These are phyloP conservation scores for Backusella westeae DNA, from an alignment of 192 early-diverging fungal species.

Conservation along the genomic window DNA sequence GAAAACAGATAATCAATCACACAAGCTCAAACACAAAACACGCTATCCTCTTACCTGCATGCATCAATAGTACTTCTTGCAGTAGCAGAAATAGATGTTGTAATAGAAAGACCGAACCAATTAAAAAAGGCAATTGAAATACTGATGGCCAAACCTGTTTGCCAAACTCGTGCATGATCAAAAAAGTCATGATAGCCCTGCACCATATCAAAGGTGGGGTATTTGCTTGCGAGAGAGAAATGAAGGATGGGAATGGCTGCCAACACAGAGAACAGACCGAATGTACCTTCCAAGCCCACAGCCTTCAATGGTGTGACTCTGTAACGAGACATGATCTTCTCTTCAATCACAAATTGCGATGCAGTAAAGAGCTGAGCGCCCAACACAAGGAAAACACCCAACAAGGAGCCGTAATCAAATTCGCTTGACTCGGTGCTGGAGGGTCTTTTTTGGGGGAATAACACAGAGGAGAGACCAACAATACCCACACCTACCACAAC, in stretches of 20 bases:
- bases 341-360: conserved; percentile 94
- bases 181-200: conserved; percentile 72
- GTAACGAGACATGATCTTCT: conserved; percentile 84
- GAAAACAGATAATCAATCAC: background rate
- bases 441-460: conserved; percentile 28
- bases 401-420: conserved; percentile 49
- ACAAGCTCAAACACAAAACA: background rate
- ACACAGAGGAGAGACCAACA: conserved; percentile 72
- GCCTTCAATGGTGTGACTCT: conserved; percentile 82
- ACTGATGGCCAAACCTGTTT: conserved; percentile 75
- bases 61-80: conserved; percentile 94
- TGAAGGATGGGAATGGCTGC: conserved; percentile 76
- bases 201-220: conserved; percentile 80
- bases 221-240: conserved; percentile 57
- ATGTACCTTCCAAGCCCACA: conserved; percentile 91
- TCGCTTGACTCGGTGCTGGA: conserved; percentile 24
- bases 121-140: conserved; percentile 96
- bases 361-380: conserved; percentile 93
- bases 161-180: conserved; percentile 61
- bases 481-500: conserved; percentile 87
- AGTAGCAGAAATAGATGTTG: conserved; percentile 82
- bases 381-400: conserved; percentile 85
- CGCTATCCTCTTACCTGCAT: conserved; percentile 54
- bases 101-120: conserved; percentile 93
- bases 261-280: conserved; percentile 76